Evolutionary conservation across 306 rosid species (phyloP).

Genomic region (Inga oerstediana): DNA sequence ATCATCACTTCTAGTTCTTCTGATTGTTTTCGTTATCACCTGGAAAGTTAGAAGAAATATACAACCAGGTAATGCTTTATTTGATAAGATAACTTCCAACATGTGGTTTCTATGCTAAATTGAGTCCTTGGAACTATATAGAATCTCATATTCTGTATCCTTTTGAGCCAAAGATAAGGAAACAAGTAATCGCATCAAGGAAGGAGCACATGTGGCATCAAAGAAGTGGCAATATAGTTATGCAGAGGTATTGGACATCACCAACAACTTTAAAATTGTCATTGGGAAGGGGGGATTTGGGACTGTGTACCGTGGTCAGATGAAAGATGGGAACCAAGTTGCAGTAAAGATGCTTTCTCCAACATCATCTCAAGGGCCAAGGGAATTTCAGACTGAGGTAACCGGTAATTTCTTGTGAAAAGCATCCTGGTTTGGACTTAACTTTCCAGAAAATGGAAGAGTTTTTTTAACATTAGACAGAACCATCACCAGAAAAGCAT

Average conservation of each 20-base stretch:
- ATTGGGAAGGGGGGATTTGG: conserved; percentile 81
- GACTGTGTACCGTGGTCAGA: conserved; percentile 52
- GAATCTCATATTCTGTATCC: conserved; percentile 5
- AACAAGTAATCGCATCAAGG: conserved; percentile 32
- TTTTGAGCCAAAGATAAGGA: conserved; percentile 33
- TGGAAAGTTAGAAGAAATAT: conserved; percentile 48
- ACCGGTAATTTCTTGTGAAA: neutral
- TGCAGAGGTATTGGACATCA: conserved; percentile 53
- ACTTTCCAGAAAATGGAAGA: conserved; percentile 14
- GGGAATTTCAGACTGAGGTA: conserved; percentile 76
- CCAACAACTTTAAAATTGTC: conserved; percentile 52
- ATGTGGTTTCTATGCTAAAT: conserved; percentile 8
- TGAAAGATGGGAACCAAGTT: conserved; percentile 61
- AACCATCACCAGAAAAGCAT: conserved; percentile 29
- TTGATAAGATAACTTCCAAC: conserved; percentile 10
- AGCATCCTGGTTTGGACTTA: neutral
- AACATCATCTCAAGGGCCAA: conserved; percentile 72
- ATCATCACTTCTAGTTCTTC: conserved; percentile 40
- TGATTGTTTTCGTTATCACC: conserved; percentile 32
- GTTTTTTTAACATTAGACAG: conserved; percentile 6
- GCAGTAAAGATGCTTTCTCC: conserved; percentile 72
- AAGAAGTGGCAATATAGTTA: conserved; percentile 58
- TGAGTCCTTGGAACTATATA: neutral
- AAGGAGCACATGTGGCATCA: conserved; percentile 45
- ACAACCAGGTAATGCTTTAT: conserved; percentile 45